Evolutionary conservation across 2,329 filamentous ascomycete species (phyloP), one percentile per base, ranked within the genome.

Genomic region (Tolypocladium amazonense): DNA sequence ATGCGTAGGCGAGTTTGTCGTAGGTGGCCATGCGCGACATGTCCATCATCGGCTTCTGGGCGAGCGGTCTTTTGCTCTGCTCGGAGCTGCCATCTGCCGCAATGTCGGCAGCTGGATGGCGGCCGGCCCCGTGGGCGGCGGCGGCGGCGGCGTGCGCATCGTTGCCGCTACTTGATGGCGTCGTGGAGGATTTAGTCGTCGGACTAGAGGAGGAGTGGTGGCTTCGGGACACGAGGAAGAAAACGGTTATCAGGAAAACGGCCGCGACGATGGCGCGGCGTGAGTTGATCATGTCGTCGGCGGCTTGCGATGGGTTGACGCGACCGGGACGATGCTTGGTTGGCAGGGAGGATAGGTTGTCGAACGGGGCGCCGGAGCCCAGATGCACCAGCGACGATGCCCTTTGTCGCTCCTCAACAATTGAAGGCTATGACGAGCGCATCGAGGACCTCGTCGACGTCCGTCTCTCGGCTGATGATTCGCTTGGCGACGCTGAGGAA

Each of bases 1-100:
- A 97, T 67, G 95, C 89, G 77, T 96, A 97, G 58, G 87, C 88
- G 60, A 99, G 84, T 76, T 94, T 96, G 77, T 83, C 88, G 80
- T 79, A 80, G 58, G 92, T 81, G 20, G 88, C 86, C 76, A 89
- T 86, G 70, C 81, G 83, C 61, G 86, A 85, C 70, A 90, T 81
- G 72, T 93, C 88, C 58, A 86, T 80, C 65, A 91, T 76, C 58
- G 83, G 77, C 67, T 88, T 83, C 70, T 90, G 86, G 9, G 77
- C 75, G 69, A 59, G 63, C 45, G 63, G 60, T 55, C 66, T 65
- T 5, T 63, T 57, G 39, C 65, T 61, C 61, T 63, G 64, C 56
- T 30, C 14, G 18, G 62, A 59, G 23, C 65, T 63, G 58, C 47
- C 18, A 18, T 52, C 47, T 4, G 27, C 18, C 3, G 47, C 27